Conservation (phyloP, 768 basidiomycete genomes). For the Chiua virens region DNA sequence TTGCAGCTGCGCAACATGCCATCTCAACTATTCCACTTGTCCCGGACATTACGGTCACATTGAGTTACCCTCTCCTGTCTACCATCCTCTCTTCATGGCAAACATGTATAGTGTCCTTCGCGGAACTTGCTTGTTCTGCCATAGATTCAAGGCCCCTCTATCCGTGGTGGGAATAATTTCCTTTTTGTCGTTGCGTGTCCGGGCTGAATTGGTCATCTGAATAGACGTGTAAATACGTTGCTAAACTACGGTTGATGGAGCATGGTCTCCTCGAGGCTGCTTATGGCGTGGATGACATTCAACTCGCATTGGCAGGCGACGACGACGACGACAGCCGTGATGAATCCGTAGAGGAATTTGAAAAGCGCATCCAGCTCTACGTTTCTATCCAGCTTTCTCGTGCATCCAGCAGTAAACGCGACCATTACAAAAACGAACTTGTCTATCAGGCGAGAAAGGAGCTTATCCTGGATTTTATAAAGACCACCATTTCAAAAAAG, state of each 20-base stretch:
- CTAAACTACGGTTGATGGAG: conserved; percentile 86
- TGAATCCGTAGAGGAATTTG: conserved; percentile 63
- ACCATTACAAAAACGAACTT: conserved; percentile 84
- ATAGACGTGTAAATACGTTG: conserved; percentile 80
- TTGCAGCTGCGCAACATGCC: conserved; percentile 88
- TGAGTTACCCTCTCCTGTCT: conserved; percentile 92
- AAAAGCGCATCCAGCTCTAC: conserved; percentile 61
- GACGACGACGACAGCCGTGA: conserved; percentile 43
- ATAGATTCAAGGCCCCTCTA: conserved; percentile 80
- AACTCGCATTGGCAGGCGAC: conserved; percentile 37
- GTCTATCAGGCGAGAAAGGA: conserved; percentile 88
- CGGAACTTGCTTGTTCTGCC: conserved; percentile 91
- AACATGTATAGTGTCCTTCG: conserved; percentile 88
- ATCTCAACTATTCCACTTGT: conserved; percentile 89
- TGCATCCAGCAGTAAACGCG: conserved; percentile 59
- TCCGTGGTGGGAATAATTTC: conserved; percentile 52
- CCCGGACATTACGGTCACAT: conserved; percentile 99
- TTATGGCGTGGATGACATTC: conserved; percentile 69
- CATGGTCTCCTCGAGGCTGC: conserved; percentile 86
- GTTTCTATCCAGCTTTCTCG: conserved; percentile 51
- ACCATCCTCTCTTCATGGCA: conserved; percentile 93
- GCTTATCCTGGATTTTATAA: conserved; percentile 79
- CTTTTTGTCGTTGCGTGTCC: conserved; percentile 10
- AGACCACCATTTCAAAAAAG: conserved; percentile 60
- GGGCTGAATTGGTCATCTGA: conserved; percentile 8